Percentiles rank a stretch among this genome's conserved stretches.
These are phyloP conservation scores for Yamadazyma songkhlaensis DNA, from an alignment of 1,139 yeast genomes.

Conservation along the genomic window DNA sequence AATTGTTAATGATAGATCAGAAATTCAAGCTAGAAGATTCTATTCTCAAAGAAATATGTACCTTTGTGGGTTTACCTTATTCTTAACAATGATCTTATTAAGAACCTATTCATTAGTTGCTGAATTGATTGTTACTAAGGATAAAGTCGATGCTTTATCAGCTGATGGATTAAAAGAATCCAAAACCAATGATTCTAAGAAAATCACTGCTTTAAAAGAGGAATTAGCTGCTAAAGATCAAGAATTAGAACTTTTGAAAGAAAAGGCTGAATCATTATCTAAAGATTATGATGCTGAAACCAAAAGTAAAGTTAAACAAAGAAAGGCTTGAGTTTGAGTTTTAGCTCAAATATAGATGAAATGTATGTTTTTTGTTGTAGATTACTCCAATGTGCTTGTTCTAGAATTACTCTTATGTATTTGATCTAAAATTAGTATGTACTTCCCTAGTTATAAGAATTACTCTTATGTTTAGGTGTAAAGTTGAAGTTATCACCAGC, in stretches of 20 bases:
- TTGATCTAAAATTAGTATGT: too few species aligned
- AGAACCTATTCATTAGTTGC: conserved; percentile 84
- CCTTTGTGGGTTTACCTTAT: conserved; percentile 91
- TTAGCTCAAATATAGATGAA: too few species aligned
- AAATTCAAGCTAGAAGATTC: conserved; percentile 84
- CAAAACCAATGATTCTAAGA: conserved; percentile 26
- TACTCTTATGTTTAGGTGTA: conserved; percentile 93
- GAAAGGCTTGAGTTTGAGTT: conserved; percentile 8
- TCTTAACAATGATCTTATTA: conserved; percentile 78
- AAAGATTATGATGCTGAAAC: conserved; percentile 47
- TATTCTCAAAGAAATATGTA: conserved; percentile 97
- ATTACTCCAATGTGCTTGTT: too few species aligned
- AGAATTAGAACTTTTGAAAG: conserved; percentile 64
- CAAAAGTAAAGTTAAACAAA: conserved; percentile 7
- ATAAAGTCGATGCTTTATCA: conserved; percentile 53
- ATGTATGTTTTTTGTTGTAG: too few species aligned
- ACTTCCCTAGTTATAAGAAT: conserved; percentile 32
- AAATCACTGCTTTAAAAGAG: conserved; percentile 48
- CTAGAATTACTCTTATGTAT: too few species aligned
- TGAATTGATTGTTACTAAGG: conserved; percentile 62
- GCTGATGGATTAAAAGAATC: conserved; percentile 16
- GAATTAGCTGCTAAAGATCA: conserved; percentile 59
- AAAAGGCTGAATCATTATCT: conserved; percentile 65
- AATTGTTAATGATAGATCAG: conserved; percentile 60
- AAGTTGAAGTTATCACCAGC: conserved; percentile 73